Base-by-base conservation (phyloP, 768 basidiomycete genomes). In the Boletellus ananiceps region DNA sequence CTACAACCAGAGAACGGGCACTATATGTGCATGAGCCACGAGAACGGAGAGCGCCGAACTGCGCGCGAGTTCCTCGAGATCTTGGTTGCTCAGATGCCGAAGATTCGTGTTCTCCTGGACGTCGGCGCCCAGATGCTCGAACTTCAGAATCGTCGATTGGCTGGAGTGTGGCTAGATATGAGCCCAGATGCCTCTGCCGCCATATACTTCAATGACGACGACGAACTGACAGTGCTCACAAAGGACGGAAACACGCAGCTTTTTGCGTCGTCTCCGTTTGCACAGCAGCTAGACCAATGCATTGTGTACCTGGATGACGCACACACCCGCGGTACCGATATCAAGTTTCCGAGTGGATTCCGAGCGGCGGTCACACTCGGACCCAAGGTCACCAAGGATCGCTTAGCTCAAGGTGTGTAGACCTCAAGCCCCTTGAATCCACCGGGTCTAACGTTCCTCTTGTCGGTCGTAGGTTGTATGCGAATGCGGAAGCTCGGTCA, bases 91-190 rank as follows among this genome's bases (percentile, higher is more conserved):
- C 64, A 72, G 46, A 46, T 43, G 1, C 70, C 68, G 2, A 55
- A 64, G 14, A 61, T 77, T n/a, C 65, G 65, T 33, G 75, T 79
- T 8, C 58, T 79, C 16, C 60, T 79, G 8, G 78, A 79, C 49
- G 75, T 79, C n/a, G 78, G 78, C 3, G 78, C 78, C 0, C 78
- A 79, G 54, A 75, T 82, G 63, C 62, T 81, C 8, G 79, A 81
- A 38, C 62, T 78, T 47, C 59, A 67, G 15, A 81, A 78, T 48
- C 29, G 56, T 2, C 62, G 74, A 19, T 44, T 81, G 8, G 74
- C 68, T 2, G 32, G 14, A 36, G 41, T 54, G 4, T 80, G 78
- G 79, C 62, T 79, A 6, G 35, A 39, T 21, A 50, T 50, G 27
- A 55, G 36, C 12, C 34, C 15, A 6, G 32, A 39, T 15, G 46